Evolutionary conservation across 495 filamentous ascomycete genomes (phyloP).

Genomic region (Cetradonia linearis): DNA sequence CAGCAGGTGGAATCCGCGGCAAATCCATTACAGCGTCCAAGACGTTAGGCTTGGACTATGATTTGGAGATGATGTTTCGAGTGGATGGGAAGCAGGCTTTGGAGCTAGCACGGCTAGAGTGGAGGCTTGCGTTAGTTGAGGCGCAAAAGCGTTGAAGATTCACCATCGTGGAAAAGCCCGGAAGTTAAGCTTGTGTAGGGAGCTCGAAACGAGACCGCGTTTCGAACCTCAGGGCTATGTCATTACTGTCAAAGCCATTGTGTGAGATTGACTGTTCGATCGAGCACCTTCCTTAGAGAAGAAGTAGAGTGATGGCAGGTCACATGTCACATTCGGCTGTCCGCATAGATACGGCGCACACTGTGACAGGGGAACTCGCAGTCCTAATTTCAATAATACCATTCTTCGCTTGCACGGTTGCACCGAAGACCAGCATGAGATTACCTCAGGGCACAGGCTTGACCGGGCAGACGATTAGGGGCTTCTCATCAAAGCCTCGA

Average conservation of each 20-base stretch:
- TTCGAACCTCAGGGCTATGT: background rate
- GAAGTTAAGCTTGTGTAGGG: background rate
- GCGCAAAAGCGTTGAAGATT: background rate
- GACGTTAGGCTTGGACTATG: background rate
- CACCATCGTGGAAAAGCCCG: background rate
- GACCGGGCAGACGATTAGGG: background rate
- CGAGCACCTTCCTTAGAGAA: background rate
- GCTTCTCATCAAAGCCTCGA: background rate
- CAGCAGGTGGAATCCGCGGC: background rate
- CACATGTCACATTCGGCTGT: background rate
- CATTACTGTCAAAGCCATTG: background rate
- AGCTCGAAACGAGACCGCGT: background rate
- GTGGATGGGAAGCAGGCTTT: background rate
- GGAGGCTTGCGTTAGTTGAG: background rate
- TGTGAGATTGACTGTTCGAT: background rate
- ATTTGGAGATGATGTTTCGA: background rate
- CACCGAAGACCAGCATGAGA: background rate
- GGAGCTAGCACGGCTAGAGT: background rate
- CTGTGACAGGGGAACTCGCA: background rate
- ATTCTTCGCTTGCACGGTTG: background rate
- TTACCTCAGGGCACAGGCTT: background rate
- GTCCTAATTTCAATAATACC: background rate
- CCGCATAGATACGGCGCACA: background rate
- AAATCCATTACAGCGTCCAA: background rate
- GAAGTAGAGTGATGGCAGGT: background rate